Evolutionary conservation across 805 yeast species (phyloP).

Genomic region (Starmera amethionina): DNA sequence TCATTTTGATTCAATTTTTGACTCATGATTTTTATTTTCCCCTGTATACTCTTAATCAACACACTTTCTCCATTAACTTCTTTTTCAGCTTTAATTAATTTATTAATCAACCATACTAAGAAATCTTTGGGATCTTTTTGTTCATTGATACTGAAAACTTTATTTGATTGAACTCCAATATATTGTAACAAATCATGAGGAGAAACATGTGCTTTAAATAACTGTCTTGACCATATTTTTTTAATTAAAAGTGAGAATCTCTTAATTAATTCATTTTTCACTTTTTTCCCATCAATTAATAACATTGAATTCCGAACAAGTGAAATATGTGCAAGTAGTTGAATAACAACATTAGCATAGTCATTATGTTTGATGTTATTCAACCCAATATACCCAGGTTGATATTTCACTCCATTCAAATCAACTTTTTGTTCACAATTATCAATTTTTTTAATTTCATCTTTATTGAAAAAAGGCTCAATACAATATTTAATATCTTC

Average conservation of each 20-base stretch:
- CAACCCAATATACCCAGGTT: conserved; percentile 59
- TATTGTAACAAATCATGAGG: conserved; percentile 55
- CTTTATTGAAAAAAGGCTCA: conserved; percentile 37
- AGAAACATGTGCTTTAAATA: conserved; percentile 54
- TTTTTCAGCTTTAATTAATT: conserved; percentile 23
- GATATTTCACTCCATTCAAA: conserved; percentile 34
- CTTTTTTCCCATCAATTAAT: conserved; percentile 10
- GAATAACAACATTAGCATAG: conserved; percentile 49
- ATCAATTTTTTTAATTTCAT: conserved; percentile 26
- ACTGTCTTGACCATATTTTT: conserved; percentile 53
- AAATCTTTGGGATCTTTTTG: conserved; percentile 47
- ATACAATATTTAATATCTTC: conserved; percentile 43
- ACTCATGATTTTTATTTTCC: conserved; percentile 31
- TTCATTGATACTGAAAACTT: conserved; percentile 27
- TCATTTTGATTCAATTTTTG: conserved; percentile 17
- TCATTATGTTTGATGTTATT: conserved; percentile 43
- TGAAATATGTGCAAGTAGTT: conserved; percentile 42
- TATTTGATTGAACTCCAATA: conserved; percentile 33
- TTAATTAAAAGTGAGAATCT: conserved; percentile 38
- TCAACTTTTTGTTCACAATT: conserved; percentile 24
- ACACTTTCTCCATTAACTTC: conserved; percentile 11
- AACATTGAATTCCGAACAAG: conserved; percentile 40
- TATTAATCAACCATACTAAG: conserved; percentile 50
- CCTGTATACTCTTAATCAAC: conserved; percentile 38
- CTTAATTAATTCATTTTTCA: conserved; percentile 26